phyloP scores from a whole-genome alignment of 2,329 filamentous ascomycete species.

The Aureobasidium pullulans region DNA sequence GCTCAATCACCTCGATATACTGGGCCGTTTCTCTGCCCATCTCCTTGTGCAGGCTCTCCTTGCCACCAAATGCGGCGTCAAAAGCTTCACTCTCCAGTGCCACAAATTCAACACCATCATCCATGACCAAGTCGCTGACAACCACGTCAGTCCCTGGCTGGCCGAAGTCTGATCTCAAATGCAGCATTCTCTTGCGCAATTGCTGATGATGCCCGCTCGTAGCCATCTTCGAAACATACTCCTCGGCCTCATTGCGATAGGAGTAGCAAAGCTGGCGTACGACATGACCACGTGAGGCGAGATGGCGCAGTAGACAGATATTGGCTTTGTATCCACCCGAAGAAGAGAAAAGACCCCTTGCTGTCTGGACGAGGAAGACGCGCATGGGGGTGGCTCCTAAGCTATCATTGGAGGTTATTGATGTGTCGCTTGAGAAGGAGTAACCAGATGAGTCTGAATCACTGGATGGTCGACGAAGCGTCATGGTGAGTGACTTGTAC shows the following conservation, averaged over 20 bases:
- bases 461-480: no score
- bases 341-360: background rate
- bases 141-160: background rate
- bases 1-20: background rate
- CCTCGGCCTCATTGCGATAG: background rate
- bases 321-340: slow-evolving; percentile 1
- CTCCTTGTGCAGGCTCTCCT: background rate
- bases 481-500: no score
- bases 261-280: slow-evolving; percentile 3
- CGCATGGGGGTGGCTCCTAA: background rate
- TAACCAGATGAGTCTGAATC: background rate
- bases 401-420: background rate
- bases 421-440: background rate
- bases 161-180: background rate
- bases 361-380: background rate
- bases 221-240: background rate
- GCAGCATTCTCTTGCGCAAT: background rate
- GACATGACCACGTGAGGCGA: background rate
- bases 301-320: background rate
- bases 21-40: background rate
- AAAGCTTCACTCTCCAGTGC: background rate
- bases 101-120: background rate
- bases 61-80: background rate
- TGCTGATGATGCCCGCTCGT: background rate
- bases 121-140: background rate